Evolutionary conservation across 495 filamentous ascomycete species (phyloP).

Genomic region (Penicillium parvum): DNA sequence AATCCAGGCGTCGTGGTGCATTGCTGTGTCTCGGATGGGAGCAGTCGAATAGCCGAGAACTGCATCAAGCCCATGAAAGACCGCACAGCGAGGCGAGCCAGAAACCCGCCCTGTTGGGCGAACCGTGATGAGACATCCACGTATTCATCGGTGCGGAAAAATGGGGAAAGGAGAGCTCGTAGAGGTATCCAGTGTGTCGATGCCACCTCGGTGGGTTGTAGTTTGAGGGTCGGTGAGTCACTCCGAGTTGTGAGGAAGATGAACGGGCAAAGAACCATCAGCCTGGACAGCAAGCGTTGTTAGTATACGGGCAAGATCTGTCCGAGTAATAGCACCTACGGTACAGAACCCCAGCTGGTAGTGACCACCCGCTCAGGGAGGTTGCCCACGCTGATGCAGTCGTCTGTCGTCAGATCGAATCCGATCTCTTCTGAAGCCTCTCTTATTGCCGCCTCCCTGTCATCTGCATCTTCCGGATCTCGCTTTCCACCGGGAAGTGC

Average conservation of each 20-base stretch:
- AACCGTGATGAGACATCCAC: conserved; percentile 66
- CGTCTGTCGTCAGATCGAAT: conserved; percentile 52
- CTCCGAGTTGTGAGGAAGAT: conserved; percentile 61
- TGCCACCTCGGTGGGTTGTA: conserved; percentile 71
- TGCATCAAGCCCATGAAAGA: conserved; percentile 63
- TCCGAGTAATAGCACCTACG: conserved; percentile 43
- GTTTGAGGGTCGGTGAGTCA: conserved; percentile 52
- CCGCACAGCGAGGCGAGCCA: conserved; percentile 49
- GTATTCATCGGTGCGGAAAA: conserved; percentile 56
- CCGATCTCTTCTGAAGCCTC: conserved; percentile 73
- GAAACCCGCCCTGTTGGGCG: conserved; percentile 44
- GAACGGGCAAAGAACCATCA: conserved; percentile 78
- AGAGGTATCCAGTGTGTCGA: conserved; percentile 76
- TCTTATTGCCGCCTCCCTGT: conserved; percentile 60
- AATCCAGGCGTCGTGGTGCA: conserved; percentile 47
- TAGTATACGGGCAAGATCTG: conserved; percentile 1
- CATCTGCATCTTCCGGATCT: conserved; percentile 64
- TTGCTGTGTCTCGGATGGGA: conserved; percentile 59
- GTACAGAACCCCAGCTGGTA: conserved; percentile 66
- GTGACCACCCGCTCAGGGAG: conserved; percentile 68
- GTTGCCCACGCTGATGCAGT: conserved; percentile 60
- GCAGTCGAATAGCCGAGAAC: conserved; percentile 63
- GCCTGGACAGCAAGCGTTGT: conserved; percentile 31
- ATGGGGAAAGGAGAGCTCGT: conserved; percentile 57
- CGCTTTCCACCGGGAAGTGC: conserved; percentile 70